A percentile compares a stretch with the other conserved stretches of the same genome.
phyloP scores from a whole-genome alignment of 108 stramenopile species.

The Heterococcus sp. region DNA sequence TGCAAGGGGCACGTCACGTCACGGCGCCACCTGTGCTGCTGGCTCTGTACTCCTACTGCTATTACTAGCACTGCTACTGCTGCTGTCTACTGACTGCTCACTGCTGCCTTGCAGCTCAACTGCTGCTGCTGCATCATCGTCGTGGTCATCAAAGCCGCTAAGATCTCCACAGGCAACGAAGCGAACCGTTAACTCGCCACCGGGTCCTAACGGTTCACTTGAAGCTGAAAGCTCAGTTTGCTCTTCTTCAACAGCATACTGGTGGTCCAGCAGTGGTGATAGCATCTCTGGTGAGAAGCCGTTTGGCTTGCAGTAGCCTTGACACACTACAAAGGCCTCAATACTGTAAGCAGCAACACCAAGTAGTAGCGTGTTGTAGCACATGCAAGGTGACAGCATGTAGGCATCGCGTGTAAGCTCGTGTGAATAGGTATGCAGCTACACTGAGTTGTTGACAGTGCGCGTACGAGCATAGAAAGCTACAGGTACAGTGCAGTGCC shows the following conservation, averaged over 20 bases:
- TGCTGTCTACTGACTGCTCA: too few species aligned
- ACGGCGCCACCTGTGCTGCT: too few species aligned
- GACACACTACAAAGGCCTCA: conserved; percentile 45
- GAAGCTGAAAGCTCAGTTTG: neutral
- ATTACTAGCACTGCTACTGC: too few species aligned
- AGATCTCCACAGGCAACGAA: conserved; percentile 53
- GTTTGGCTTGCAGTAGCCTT: conserved; percentile 1
- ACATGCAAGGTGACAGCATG: neutral
- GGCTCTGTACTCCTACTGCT: too few species aligned
- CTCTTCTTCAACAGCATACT: too few species aligned
- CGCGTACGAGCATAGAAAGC: neutral
- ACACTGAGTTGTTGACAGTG: neutral
- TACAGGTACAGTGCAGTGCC: neutral
- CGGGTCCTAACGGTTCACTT: neutral
- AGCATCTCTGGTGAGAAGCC: conserved; percentile 50
- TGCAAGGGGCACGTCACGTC: too few species aligned
- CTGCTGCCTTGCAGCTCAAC: too few species aligned
- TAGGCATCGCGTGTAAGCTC: neutral
- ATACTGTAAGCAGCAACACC: conserved; percentile 4
- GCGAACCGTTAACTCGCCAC: conserved; percentile 21
- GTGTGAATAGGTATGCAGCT: neutral
- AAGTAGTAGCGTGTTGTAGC: neutral
- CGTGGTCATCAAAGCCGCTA: conserved; percentile 46
- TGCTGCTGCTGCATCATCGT: too few species aligned
- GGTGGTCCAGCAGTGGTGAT: conserved; percentile 36